Evolutionary conservation across 768 basidiomycete species (phyloP), one percentile per base, ranked within the genome.

Genomic region (Pluteus cervinus): DNA sequence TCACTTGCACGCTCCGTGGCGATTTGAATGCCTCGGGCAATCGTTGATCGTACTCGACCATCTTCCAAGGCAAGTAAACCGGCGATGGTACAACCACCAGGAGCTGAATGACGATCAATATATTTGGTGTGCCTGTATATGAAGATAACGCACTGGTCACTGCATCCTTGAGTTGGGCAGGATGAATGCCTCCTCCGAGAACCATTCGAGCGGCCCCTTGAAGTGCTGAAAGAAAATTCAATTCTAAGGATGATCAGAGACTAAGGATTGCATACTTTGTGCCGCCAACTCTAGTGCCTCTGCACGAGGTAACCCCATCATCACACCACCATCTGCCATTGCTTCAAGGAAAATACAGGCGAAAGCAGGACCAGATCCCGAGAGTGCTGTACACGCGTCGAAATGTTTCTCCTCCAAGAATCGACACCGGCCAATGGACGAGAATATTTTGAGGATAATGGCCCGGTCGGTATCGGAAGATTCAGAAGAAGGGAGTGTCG

Each of bases 341-440:
- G 96, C 94, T 60, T 99, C 96, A 45, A 99, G 71, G 51, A 98
- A 90, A 33, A 98, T 81, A 48, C 90, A 92, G 1, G 90, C 92
- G 60, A 99, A 98, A 0, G 96, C 96, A 25, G 96, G 96, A 0
- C 96, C 96, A 5, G 90, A 91, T 0, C 93, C 96, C 11, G 88
- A 90, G 3, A 99, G 71, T 8, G 96, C 96, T 0, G 96, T 99
- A 56, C 90, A 96, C 4, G 94, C 93, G 62, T 99, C 94, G 51
- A 99, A 99, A 58, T 98, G 87, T 58, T 93, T 97, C 61, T 99
- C 96, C 36, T 97, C 94, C 23, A 99, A 75, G 71, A 96, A 92
- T 12, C 91, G 82, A 58, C 90, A 94, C 18, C 87, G 79, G 26
- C 96, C 96, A 52, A 97, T 94, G 24, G 96, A 93, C 14, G 89